Percentiles rank a stretch among this genome's conserved stretches.
phyloP scores from a whole-genome alignment of 1,284 basidiomycete species.

The Bondarzewia mesenterica region DNA sequence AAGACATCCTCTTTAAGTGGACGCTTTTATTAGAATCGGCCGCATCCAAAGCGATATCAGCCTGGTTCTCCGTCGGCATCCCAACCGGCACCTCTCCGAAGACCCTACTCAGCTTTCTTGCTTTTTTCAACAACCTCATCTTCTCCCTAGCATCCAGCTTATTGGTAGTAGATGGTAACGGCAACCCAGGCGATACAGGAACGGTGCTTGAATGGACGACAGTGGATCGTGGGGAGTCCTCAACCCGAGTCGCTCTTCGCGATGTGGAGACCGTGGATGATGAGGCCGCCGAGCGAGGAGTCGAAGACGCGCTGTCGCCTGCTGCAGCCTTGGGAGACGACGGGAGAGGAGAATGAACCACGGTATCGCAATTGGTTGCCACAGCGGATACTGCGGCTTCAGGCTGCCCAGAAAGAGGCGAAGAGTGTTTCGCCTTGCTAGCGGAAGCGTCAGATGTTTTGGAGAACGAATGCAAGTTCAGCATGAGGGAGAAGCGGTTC shows the following conservation, averaged over 20 bases:
- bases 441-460: neutral
- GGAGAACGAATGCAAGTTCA: constrained; percentile 13
- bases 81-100: constrained; percentile 28
- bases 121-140: constrained; percentile 31
- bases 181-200: neutral
- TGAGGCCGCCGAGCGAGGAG: too few species aligned
- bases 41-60: neutral
- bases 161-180: constrained; percentile 25
- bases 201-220: too few species aligned
- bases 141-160: constrained; percentile 28
- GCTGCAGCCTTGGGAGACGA: too few species aligned
- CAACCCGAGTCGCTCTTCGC: too few species aligned
- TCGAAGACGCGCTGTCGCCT: too few species aligned
- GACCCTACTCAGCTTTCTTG: constrained; percentile 34
- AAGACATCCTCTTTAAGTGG: constrained; percentile 2
- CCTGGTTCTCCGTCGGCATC: constrained; percentile 10
- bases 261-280: too few species aligned
- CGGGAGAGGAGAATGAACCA: too few species aligned
- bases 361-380: too few species aligned
- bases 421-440: too few species aligned
- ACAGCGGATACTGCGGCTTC: neutral
- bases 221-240: too few species aligned
- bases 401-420: too few species aligned
- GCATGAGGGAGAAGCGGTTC: constrained; percentile 23
- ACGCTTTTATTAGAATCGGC: neutral